phyloP scores from a whole-genome alignment of 192 early-diverging fungal species.

The Paraglomus occultum region DNA sequence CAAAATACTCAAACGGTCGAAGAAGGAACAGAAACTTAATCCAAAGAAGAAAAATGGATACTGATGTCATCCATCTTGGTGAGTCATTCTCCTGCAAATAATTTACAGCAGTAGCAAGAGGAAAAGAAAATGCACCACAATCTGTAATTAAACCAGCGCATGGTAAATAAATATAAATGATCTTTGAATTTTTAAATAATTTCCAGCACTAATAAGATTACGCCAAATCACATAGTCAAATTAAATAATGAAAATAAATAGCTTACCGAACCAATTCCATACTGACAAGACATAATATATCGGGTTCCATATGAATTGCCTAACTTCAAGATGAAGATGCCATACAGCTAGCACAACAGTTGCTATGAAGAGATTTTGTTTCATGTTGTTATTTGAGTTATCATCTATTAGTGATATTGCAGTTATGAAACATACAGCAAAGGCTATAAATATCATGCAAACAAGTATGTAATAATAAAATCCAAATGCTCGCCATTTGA shows the following conservation, averaged over 20 bases:
- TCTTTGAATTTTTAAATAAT: no score
- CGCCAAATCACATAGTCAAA: not conserved
- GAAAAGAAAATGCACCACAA: not conserved
- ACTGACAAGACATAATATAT: not conserved
- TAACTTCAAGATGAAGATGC: not conserved
- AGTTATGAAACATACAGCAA: not conserved
- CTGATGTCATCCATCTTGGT: not conserved
- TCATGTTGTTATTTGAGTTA: not conserved
- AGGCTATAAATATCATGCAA: not conserved
- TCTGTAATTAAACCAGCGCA: not conserved
- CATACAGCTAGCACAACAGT: not conserved
- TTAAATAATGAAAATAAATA: not conserved
- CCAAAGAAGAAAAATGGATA: not conserved
- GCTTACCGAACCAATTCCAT: constrained; percentile 14
- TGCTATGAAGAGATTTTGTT: not conserved
- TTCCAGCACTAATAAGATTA: no score
- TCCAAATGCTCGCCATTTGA: constrained; percentile 8
- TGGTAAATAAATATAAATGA: no score
- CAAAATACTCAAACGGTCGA: constrained; percentile 10
- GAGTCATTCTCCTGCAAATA: not conserved
- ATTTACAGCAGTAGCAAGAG: constrained; percentile 5
- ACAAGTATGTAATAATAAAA: not conserved
- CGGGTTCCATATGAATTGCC: not conserved
- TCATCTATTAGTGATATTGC: not conserved
- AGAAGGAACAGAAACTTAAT: constrained; percentile 13